Evolutionary conservation across 768 basidiomycete species (phyloP), one percentile per base, ranked within the genome.

Genomic region (Galerina marginata): DNA sequence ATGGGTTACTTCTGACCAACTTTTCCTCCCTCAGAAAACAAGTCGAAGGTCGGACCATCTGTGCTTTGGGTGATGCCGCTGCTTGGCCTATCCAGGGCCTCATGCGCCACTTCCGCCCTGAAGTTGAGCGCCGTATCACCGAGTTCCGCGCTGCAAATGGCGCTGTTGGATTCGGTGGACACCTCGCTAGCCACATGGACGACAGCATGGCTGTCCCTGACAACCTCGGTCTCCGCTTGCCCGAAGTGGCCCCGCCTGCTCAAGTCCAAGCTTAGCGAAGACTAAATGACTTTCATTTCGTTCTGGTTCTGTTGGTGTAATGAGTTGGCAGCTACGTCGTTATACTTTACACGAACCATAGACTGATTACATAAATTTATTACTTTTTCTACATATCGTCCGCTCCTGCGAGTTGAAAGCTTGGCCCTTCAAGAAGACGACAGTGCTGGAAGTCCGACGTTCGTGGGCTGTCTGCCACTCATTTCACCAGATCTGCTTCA

Each of bases 1-100:
- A 44, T 26, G 14, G 44, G 52, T 14, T 23, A 10, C 25, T 5
- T 46, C 48, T 53, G 42, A 43, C 38, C 10, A 66, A 26, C 42
- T 25, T 50, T 36, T 39, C 57, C 57, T 47, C 60, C 44, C 67
- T 25, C 69, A 94, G 93, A 2, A 97, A 96, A 86, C 95, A 97
- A 87, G 83, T 98, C 20, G 95, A 96, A 75, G 95, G 95, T 11
- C 91, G 94, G 62, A 99, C 96, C 12, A 98, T 99, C 67, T 99
- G 96, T 64, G 96, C 96, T 9, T 83, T 97, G 29, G 96, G 96
- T 9, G 96, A 99, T 62, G 96, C 96, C 9, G 96, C 96, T 15
- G 96, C 96, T 4, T 98, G 96, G 96, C 96, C 96, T 6, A 96
- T 99, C 62, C 96, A 98, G 73, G 96, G 95, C 52, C 86, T 98